Evolutionary conservation across 768 basidiomycete species (phyloP).

Genomic region (Trichaptum fuscoviolaceum): DNA sequence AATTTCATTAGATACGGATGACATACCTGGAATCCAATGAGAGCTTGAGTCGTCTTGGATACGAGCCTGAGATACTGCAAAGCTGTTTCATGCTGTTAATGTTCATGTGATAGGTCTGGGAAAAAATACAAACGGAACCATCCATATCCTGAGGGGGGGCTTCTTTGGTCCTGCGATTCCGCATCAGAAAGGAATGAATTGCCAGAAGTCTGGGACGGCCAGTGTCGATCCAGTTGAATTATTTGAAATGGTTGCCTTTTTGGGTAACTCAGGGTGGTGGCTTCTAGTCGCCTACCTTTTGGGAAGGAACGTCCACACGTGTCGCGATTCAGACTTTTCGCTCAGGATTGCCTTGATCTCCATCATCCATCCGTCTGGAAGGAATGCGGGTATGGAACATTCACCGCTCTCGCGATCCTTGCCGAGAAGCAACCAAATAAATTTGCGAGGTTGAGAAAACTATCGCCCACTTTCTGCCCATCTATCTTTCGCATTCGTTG

Average conservation of each 20-base stretch:
- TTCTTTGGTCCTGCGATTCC: not conserved
- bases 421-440: not conserved
- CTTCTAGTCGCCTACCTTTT: not conserved
- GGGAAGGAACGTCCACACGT: not conserved
- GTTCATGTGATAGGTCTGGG: constrained; percentile 1
- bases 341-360: constrained; percentile 1
- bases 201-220: not conserved
- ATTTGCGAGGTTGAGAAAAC: not conserved
- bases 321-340: not conserved
- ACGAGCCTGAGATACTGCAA: not conserved
- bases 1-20: not conserved
- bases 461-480: not conserved
- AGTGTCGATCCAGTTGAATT: not conserved
- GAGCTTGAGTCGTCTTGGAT: not conserved
- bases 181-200: not conserved
- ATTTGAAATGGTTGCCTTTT: not conserved
- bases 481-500: not conserved
- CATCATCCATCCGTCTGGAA: not conserved
- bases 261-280: not conserved
- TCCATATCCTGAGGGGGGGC: not conserved
- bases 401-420: not conserved
- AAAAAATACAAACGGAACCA: not conserved
- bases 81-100: constrained; percentile 1
- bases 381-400: not conserved
- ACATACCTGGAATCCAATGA: not conserved